Percentiles rank a stretch among this genome's conserved stretches.
Evolutionary conservation across 2,329 filamentous ascomycete species (phyloP).

Genomic region (Xylaria sp.): DNA sequence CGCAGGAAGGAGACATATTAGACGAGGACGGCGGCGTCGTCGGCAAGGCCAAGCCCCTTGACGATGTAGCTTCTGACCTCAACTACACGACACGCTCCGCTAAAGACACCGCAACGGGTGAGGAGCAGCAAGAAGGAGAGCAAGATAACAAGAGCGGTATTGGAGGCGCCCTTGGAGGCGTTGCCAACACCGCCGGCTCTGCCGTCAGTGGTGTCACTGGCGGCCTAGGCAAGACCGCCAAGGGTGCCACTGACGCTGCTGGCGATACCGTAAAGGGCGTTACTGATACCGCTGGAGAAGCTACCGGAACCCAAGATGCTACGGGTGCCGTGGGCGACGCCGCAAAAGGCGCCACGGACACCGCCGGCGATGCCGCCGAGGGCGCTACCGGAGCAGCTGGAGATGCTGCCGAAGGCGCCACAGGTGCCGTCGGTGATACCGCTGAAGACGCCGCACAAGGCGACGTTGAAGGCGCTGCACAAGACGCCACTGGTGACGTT

Average conservation of each 20-base stretch:
- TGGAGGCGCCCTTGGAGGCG: constrained; percentile 41
- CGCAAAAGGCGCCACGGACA: constrained; percentile 38
- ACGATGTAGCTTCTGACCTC: constrained; percentile 47
- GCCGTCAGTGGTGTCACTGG: constrained; percentile 41
- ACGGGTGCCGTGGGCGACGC: constrained; percentile 43
- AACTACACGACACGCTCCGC: constrained; percentile 48
- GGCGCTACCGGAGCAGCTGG: constrained; percentile 39
- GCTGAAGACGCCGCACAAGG: neutral
- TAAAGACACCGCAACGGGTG: constrained; percentile 32
- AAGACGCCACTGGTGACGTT: constrained; percentile 37
- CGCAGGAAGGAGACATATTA: constrained; percentile 52
- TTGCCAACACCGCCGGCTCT: constrained; percentile 42
- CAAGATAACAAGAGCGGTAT: constrained; percentile 26
- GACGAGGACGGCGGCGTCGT: constrained; percentile 49
- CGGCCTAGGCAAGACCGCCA: constrained; percentile 41
- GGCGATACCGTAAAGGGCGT: constrained; percentile 42
- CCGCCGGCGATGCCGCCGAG: constrained; percentile 37
- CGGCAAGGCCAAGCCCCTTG: constrained; percentile 50
- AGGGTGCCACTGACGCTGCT: constrained; percentile 40
- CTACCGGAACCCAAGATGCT: constrained; percentile 40
- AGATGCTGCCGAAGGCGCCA: constrained; percentile 41
- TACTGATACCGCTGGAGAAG: constrained; percentile 43
- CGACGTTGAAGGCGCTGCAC: constrained; percentile 31
- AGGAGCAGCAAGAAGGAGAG: neutral
- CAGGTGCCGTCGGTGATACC: constrained; percentile 40